Conservation (phyloP, 164 flowering plant species). For the Piper longum region DNA sequence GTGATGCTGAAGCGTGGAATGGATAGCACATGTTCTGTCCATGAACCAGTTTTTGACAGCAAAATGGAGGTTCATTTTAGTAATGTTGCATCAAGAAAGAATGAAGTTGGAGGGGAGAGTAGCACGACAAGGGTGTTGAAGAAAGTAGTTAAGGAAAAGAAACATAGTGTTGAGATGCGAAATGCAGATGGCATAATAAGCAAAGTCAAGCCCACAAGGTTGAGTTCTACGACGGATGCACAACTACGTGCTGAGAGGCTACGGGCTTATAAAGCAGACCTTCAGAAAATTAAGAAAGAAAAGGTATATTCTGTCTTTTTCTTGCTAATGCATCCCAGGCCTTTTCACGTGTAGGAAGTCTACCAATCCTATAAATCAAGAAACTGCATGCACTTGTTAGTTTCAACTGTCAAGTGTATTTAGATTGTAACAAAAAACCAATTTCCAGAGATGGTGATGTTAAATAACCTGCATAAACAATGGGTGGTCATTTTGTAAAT, state of each 20-base stretch:
- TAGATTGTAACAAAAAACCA: too few relatives aligned
- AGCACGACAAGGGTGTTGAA: constrained; percentile 27
- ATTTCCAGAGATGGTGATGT: too few relatives aligned
- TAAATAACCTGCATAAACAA: too few relatives aligned
- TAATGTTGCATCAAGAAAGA: constrained; percentile 10
- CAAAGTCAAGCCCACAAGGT: constrained; percentile 66
- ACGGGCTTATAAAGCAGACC: constrained; percentile 78
- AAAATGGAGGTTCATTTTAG: constrained; percentile 39
- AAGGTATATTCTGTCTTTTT: constrained; percentile 32
- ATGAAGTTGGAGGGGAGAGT: constrained; percentile 16
- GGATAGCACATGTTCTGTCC: constrained; percentile 33
- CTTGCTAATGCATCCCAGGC: not conserved
- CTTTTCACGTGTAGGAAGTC: not conserved
- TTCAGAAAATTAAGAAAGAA: constrained; percentile 87
- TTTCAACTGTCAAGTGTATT: too few relatives aligned
- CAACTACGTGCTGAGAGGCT: constrained; percentile 83
- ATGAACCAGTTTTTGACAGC: constrained; percentile 73
- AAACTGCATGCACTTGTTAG: not conserved
- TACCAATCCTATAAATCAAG: not conserved
- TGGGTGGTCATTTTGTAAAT: too few relatives aligned
- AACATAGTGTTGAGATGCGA: constrained; percentile 26
- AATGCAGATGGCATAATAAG: constrained; percentile 34
- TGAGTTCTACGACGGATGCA: constrained; percentile 53
- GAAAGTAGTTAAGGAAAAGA: constrained; percentile 7
- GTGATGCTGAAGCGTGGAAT: constrained; percentile 66